Percentiles rank a stretch among this genome's conserved stretches.
Conservation (phyloP, 352 stramenopile genomes). For the Globisporangium ultimum region DNA sequence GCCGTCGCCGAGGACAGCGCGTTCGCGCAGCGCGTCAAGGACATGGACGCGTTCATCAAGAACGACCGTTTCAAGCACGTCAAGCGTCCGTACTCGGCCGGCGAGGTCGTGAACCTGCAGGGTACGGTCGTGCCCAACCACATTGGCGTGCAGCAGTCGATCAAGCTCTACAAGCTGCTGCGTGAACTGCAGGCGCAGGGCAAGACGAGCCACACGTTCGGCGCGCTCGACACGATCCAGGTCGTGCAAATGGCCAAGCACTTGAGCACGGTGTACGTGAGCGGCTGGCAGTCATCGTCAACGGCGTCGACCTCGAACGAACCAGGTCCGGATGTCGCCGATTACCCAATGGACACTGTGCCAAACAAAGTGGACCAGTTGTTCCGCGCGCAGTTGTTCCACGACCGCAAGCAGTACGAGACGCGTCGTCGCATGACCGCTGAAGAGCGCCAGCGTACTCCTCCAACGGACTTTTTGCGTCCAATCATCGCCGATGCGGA, state of each 20-base stretch:
- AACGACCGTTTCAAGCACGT: conserved; percentile 78
- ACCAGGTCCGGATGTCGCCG: conserved; percentile 94
- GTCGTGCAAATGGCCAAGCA: conserved; percentile 94
- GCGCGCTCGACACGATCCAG: conserved; percentile 92
- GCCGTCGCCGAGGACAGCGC: conserved; percentile 54
- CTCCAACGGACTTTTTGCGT: conserved; percentile 93
- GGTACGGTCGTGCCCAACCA: conserved; percentile 55
- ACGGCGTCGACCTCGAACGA: conserved; percentile 96
- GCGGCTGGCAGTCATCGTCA: conserved; percentile 96
- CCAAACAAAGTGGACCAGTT: conserved; percentile 98
- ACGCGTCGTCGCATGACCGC: conserved; percentile 83
- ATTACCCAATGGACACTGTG: conserved; percentile 99
- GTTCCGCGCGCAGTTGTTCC: conserved; percentile 95
- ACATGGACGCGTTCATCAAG: conserved; percentile 67
- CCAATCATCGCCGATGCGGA: conserved; percentile 98
- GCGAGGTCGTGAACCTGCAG: conserved; percentile 88
- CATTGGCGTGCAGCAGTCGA: conserved; percentile 50
- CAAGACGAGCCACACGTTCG: conserved; percentile 87
- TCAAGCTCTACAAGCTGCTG: conserved; percentile 87
- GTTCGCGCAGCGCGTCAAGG: conserved; percentile 67
- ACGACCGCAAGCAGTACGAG: conserved; percentile 97
- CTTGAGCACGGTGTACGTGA: conserved; percentile 96
- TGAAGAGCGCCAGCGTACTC: conserved; percentile 70
- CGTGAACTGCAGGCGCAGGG: conserved; percentile 71
- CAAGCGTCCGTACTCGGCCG: conserved; percentile 70